These are phyloP conservation scores for Exophiala aquamarina DNA, from an alignment of 2,329 filamentous ascomycete genomes.

Conservation along the genomic window DNA sequence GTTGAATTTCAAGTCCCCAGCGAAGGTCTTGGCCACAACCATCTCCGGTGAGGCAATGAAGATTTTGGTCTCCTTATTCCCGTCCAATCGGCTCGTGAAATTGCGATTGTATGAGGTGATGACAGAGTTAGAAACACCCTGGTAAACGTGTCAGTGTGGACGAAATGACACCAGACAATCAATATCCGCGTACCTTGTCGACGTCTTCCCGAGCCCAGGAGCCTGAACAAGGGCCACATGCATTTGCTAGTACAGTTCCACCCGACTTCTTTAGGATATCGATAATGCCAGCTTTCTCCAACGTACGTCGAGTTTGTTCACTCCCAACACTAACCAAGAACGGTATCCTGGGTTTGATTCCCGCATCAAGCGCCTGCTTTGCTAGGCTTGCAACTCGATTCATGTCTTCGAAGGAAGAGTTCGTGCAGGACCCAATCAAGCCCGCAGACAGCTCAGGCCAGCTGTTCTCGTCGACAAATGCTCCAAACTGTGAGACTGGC, in stretches of 20 bases:
- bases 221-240: conserved; percentile 84
- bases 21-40: conserved; percentile 80
- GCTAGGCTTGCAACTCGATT: conserved; percentile 86
- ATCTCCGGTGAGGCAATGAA: conserved; percentile 90
- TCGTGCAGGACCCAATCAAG: conserved; percentile 97
- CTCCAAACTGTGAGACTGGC: conserved; percentile 94
- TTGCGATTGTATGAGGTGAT: conserved; percentile 99
- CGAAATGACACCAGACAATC: conserved; percentile 47
- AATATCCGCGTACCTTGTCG: conserved; percentile 90
- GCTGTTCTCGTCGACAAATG: conserved; percentile 86
- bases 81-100: conserved; percentile 96
- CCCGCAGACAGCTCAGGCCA: conserved; percentile 98
- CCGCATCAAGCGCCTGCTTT: conserved; percentile 84
- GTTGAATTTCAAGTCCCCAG: conserved; percentile 88
- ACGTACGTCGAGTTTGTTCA: conserved; percentile 93
- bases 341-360: conserved; percentile 85
- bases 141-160: conserved; percentile 6
- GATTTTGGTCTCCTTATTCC: conserved; percentile 88
- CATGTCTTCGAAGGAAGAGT: conserved; percentile 88
- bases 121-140: conserved; percentile 89
- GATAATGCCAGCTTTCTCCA: conserved; percentile 83
- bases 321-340: conserved; percentile 96
- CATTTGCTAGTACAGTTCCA: conserved; percentile 90
- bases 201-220: conserved; percentile 94
- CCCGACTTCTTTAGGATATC: conserved; percentile 95